Evolutionary conservation across 345 rosid species (phyloP).

Genomic region (Hypericum androsaemum): DNA sequence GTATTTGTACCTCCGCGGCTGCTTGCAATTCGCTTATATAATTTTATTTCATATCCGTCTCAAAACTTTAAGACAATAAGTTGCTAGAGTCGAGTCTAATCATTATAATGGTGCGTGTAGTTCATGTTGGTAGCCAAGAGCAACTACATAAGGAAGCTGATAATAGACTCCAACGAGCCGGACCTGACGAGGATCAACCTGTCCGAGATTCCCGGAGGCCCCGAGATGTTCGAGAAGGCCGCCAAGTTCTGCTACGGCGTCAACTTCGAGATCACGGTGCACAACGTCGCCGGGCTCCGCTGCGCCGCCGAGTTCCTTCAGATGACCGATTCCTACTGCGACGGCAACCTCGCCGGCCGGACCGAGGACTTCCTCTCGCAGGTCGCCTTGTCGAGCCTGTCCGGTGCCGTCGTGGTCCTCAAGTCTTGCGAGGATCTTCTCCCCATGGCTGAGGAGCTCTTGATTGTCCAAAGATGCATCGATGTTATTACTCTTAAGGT

Average conservation of each 20-base stretch:
- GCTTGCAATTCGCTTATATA: too few species aligned
- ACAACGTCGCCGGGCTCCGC: conserved; percentile 81
- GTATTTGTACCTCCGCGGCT: too few species aligned
- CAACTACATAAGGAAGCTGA: conserved; percentile 68
- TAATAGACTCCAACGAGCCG: conserved; percentile 54
- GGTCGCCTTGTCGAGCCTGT: conserved; percentile 74
- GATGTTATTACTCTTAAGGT: conserved; percentile 60
- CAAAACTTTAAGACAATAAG: too few species aligned
- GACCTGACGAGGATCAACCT: conserved; percentile 54
- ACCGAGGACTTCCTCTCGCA: conserved; percentile 81
- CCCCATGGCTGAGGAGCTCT: conserved; percentile 62
- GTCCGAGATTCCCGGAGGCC: conserved; percentile 84
- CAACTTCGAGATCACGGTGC: conserved; percentile 89
- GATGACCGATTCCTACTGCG: conserved; percentile 71
- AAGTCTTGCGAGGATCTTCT: conserved; percentile 77
- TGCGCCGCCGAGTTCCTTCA: conserved; percentile 86
- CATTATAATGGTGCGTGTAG: conserved; percentile 21
- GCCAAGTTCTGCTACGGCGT: conserved; percentile 93
- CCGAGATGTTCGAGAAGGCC: conserved; percentile 83
- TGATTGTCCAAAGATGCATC: conserved; percentile 58
- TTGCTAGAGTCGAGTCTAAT: neutral
- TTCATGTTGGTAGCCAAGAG: conserved; percentile 90
- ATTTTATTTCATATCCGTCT: too few species aligned
- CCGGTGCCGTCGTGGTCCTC: conserved; percentile 72
- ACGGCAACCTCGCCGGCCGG: conserved; percentile 64